Evolutionary conservation across 192 early-diverging fungal species (phyloP).

Genomic region (Phlyctochytrium planicorne): DNA sequence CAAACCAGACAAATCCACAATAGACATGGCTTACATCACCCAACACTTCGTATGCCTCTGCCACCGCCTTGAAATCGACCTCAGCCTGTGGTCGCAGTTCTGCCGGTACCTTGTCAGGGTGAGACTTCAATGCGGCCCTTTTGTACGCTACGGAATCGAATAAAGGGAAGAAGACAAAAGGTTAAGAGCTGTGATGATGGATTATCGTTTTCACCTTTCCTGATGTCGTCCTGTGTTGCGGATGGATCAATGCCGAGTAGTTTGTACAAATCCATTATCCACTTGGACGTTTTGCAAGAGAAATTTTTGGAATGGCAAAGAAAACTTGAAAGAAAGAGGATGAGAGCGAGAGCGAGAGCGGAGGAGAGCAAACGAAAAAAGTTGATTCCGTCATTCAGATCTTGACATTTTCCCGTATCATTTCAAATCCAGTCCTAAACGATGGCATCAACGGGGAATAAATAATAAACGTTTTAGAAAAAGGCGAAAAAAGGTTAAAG

Average conservation of each 20-base stretch:
- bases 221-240: conserved; percentile 27
- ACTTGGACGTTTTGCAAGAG: too few species aligned
- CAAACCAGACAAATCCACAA: not conserved
- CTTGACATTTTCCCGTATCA: too few species aligned
- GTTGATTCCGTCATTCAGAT: too few species aligned
- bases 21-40: conserved; percentile 16
- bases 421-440: too few species aligned
- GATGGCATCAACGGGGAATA: too few species aligned
- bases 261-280: conserved; percentile 19
- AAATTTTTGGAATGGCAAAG: too few species aligned
- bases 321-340: too few species aligned
- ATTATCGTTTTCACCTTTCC: conserved; percentile 19
- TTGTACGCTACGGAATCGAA: conserved; percentile 23
- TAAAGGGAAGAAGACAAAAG: not conserved
- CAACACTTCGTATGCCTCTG: conserved; percentile 30
- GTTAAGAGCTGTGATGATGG: not conserved
- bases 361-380: too few species aligned
- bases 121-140: conserved; percentile 10
- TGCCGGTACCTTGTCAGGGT: conserved; percentile 23
- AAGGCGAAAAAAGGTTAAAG: too few species aligned
- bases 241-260: conserved; percentile 13
- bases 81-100: conserved; percentile 16
- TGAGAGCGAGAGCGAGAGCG: not conserved
- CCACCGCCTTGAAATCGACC: conserved; percentile 13
- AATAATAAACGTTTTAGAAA: too few species aligned